Evolutionary conservation across 2,329 filamentous ascomycete genomes (phyloP).

Genomic region (Colletotrichum tamarilloi): DNA sequence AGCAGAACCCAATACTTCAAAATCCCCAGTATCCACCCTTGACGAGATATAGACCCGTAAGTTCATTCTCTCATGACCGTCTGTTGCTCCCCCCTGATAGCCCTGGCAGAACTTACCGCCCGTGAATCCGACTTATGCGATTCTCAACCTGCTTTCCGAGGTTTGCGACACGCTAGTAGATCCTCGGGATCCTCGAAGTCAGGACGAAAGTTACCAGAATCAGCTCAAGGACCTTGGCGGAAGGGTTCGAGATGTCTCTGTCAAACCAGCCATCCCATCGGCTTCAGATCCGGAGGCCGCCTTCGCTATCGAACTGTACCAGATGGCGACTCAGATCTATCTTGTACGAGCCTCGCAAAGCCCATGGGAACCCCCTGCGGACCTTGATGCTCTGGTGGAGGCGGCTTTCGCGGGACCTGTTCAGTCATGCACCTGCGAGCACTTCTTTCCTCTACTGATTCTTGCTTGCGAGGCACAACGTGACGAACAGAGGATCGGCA

Average conservation of each 20-base stretch:
- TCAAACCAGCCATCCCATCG: not conserved
- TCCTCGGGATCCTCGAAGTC: not conserved
- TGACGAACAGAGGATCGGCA: conserved; percentile 45
- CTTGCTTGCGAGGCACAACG: conserved; percentile 47
- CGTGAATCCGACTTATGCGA: not conserved
- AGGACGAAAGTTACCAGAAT: not conserved
- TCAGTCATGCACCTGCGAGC: conserved; percentile 42
- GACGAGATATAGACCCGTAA: not conserved
- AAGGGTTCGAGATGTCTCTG: not conserved
- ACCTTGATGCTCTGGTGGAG: conserved; percentile 36
- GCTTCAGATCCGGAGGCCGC: not conserved
- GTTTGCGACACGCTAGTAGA: conserved; percentile 5
- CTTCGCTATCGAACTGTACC: conserved; percentile 2
- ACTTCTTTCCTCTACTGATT: conserved; percentile 49
- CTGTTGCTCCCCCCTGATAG: not conserved
- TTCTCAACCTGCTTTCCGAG: conserved; percentile 17
- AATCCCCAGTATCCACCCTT: not conserved
- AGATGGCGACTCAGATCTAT: conserved; percentile 9
- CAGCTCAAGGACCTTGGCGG: not conserved
- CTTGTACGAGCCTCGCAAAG: conserved; percentile 35
- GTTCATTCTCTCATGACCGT: not conserved
- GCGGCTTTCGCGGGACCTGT: conserved; percentile 30
- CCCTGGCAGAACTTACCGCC: not conserved
- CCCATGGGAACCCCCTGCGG: conserved; percentile 36
- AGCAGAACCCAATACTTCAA: not conserved